Percentiles rank a stretch among this genome's conserved stretches.
Conservation (phyloP, 2,329 filamentous ascomycete genomes). For the Venturia carpophila region DNA sequence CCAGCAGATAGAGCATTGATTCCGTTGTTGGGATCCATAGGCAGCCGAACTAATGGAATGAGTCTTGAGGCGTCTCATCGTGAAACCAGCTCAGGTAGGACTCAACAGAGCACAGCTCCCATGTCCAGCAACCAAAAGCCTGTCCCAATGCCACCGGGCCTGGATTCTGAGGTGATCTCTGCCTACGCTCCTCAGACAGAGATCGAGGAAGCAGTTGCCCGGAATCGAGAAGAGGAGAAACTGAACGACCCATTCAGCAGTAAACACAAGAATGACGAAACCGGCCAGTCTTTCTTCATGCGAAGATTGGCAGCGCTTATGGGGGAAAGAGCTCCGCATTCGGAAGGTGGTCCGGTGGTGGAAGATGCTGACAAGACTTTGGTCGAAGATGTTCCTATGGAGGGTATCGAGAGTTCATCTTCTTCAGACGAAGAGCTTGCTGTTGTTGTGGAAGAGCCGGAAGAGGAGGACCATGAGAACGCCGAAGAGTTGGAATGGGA, state of each 20-base stretch:
- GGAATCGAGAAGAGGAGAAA: background rate
- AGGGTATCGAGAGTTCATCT: constrained; percentile 5
- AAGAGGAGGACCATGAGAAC: background rate
- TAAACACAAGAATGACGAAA: background rate
- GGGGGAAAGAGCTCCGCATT: background rate
- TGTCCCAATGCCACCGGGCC: background rate
- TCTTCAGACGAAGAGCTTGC: constrained; percentile 6
- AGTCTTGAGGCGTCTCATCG: background rate
- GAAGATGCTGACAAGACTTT: constrained; percentile 11
- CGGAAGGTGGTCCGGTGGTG: background rate
- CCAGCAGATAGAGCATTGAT: background rate
- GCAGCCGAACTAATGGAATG: background rate
- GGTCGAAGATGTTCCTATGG: constrained; percentile 6
- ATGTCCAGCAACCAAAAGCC: constrained; percentile 13
- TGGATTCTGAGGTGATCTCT: background rate
- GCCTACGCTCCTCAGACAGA: constrained; percentile 1
- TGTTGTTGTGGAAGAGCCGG: constrained; percentile 6
- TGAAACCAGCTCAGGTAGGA: background rate
- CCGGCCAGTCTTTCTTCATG: background rate
- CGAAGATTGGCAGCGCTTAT: background rate
- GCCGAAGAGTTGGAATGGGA: constrained; percentile 14
- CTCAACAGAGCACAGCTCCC: background rate
- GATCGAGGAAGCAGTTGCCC: constrained; percentile 7
- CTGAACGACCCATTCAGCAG: constrained; percentile 5
- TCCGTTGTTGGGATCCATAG: background rate